Base-by-base conservation (phyloP, 2,329 filamentous ascomycete species). In the Thermothelomyces thermophilus region DNA sequence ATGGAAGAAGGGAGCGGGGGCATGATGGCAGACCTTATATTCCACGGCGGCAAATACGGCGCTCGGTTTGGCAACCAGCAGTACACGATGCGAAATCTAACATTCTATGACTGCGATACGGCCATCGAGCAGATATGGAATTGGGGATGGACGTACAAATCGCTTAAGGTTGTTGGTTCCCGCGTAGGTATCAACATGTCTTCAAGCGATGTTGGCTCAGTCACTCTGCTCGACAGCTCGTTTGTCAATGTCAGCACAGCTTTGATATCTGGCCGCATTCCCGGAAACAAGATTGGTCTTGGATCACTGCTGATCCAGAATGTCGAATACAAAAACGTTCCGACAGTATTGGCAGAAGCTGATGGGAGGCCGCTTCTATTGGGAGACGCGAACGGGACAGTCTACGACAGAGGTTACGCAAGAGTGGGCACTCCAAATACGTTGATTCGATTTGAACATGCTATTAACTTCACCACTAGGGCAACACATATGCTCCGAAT, bases 81-180 rank as follows among this genome's bases (percentile, higher is more conserved):
- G 61, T 87, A 85, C 63, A 86, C 82, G 8, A 79, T 79, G 31
- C 74, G 81, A 6, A 86, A 87, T 60, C 63, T 86, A 54, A 81
- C 75, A 24, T 86, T 87, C 67, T 77, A 77, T 56, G 71, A 75
- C 52, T 79, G 79, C 55, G 72, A 81, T 56, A 84, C 82, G 10
- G 85, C 80, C 30, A 80, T 87, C 47, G 78, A 74, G 63, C 82
- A 86, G 71, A 77, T 84, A 53, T 88, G 85, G 84, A 79, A 86
- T 63, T 89, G 85, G 85, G 77, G 79, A 2, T 89, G 83, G 81
- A 82, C 80, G 5, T 85, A 86, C 70, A 86, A 86, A 66, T 79
- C 76, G 16, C 61, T 86, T 13, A 70, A 67, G 13, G 77, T 87
- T 63, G 74, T 79, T 60, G 73, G 82, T 58, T 85, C 81, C 60